Evolutionary conservation across 768 basidiomycete species (phyloP).

Genomic region (Grammothele lineata): DNA sequence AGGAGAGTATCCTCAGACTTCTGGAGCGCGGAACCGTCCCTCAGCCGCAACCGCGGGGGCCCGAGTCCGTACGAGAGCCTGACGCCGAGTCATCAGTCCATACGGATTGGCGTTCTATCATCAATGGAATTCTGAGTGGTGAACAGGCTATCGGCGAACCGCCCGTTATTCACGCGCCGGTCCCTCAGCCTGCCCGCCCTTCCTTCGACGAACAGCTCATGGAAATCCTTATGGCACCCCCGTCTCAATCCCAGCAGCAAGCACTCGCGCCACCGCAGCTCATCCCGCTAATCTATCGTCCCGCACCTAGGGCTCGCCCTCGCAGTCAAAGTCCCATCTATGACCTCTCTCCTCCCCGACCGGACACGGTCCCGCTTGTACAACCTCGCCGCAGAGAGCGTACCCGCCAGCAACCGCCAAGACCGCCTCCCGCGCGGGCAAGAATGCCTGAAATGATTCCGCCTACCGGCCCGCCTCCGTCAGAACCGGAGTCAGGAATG

Average conservation of each 20-base stretch:
- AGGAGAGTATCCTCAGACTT: constrained; percentile 21
- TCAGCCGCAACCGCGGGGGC: constrained; percentile 9
- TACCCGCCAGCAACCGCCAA: neutral
- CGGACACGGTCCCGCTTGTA: constrained; percentile 18
- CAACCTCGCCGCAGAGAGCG: constrained; percentile 4
- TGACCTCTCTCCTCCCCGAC: constrained; percentile 22
- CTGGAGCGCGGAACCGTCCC: constrained; percentile 18
- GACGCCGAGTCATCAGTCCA: constrained; percentile 27
- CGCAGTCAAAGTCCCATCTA: constrained; percentile 38
- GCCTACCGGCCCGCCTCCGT: no score
- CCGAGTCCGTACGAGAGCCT: neutral
- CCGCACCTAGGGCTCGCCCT: constrained; percentile 36
- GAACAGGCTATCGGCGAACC: constrained; percentile 28
- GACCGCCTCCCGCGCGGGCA: neutral
- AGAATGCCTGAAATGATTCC: no score
- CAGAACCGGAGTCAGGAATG: no score
- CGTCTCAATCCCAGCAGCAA: constrained; percentile 34
- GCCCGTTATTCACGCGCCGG: constrained; percentile 40
- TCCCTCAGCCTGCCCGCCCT: constrained; percentile 38
- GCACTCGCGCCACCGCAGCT: constrained; percentile 49
- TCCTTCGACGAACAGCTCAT: constrained; percentile 59
- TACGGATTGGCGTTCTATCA: constrained; percentile 23
- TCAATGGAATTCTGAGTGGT: constrained; percentile 21
- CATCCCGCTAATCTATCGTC: constrained; percentile 52
- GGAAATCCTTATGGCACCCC: constrained; percentile 50